Evolutionary conservation across 148 eudicot genomes (phyloP), one percentile per base, ranked within the genome.

Genomic region (Polygonum aviculare): DNA sequence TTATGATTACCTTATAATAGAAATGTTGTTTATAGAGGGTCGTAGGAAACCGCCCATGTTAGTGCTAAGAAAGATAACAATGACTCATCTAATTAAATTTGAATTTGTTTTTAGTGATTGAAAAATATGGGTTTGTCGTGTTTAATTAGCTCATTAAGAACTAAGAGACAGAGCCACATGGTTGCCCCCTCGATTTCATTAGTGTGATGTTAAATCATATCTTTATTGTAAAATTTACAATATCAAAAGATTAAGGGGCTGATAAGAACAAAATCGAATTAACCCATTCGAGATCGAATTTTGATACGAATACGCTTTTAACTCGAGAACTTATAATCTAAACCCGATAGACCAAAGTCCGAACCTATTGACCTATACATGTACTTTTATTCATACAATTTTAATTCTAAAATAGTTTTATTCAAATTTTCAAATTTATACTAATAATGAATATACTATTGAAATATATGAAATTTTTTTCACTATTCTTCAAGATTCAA

Each of bases 21-120:
- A 67, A 67, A 35, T 67, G 72, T 67, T 35, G 40, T 19, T 36
- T 67, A 21, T 67, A 35, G 21, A 67, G 38, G 38, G 45, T 38
- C 36, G 44, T 67, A 67, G 44, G 72, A 67, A 67, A 67, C 72
- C 36, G 15, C 44, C 72, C 72, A 67, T 67, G 72, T 67, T 67
- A 67, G 72, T 38, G 72, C 18, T 65, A 67, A 67, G 72, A 5
- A 35, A 67, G 41, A 67, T 26, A 62, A 62, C 2, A 62, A 62
- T 35, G 72, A 3, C 10, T 35, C 41, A 1, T 44, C 15, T 67
- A 67, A 67, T 67, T 36, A 67, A 10, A 33, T 36, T 67, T 67
- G 16, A 33, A 1, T 35, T 63, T 63, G 16, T 7, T 31, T 26
- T 63, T 63, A 44, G 26, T 3, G 3, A 14, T 67, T 36, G 19